Conservation (phyloP, 495 filamentous ascomycete species). For the Hyaloscypha hepaticicola region DNA sequence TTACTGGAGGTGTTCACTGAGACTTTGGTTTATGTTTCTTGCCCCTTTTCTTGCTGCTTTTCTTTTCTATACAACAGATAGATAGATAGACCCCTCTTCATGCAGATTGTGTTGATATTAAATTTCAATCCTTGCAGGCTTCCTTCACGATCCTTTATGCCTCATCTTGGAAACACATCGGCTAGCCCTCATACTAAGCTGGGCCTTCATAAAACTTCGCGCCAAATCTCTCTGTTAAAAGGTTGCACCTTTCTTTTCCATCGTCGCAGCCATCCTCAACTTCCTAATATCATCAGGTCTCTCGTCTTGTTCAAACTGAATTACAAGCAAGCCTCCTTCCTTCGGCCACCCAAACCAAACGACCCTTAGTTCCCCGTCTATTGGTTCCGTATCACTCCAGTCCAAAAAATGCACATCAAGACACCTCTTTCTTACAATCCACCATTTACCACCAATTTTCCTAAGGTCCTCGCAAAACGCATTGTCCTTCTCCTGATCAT, state of each 20-base stretch:
- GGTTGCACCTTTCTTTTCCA: constrained; percentile 5
- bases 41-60: too few relatives aligned
- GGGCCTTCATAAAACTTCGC: constrained; percentile 1
- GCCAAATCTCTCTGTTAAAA: constrained; percentile 8
- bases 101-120: too few relatives aligned
- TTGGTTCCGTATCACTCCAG: background rate
- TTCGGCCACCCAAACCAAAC: constrained; percentile 6
- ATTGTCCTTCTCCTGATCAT: constrained; percentile 2
- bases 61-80: too few relatives aligned
- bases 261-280: constrained; percentile 5
- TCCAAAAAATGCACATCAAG: background rate
- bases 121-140: too few relatives aligned
- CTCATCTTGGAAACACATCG: background rate
- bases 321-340: constrained; percentile 2
- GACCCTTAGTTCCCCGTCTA: background rate
- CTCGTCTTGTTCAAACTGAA: background rate
- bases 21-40: too few relatives aligned
- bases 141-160: too few relatives aligned
- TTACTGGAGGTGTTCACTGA: constrained; percentile 26
- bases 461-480: background rate
- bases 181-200: background rate
- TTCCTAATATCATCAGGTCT: constrained; percentile 2
- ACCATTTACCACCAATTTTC: constrained; percentile 11
- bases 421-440: background rate
- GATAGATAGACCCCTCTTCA: too few relatives aligned